Conservation (phyloP, 208 protist genomes). For the Leishmania martiniquensis region DNA sequence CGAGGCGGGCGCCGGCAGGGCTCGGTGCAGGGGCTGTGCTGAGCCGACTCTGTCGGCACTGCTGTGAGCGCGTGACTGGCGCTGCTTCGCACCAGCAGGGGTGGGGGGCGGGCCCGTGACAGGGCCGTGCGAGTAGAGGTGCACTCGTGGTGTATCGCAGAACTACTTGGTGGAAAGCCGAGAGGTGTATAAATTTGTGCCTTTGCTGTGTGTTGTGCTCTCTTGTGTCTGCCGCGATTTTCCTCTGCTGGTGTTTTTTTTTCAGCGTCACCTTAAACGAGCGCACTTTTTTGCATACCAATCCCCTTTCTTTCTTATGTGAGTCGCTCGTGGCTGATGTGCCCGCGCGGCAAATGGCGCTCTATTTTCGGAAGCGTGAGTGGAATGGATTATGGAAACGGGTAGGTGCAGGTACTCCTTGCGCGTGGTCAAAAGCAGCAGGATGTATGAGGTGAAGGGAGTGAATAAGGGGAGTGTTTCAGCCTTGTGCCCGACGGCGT, state of each 20-base stretch:
- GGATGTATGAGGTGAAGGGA: neutral
- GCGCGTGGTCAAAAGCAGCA: neutral
- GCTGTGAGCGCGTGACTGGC: neutral
- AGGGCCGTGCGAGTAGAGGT: neutral
- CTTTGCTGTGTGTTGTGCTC: neutral
- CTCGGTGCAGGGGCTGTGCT: neutral
- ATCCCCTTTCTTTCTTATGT: neutral
- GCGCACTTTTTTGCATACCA: neutral
- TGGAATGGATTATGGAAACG: no score
- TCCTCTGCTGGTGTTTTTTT: neutral
- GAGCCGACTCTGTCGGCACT: neutral
- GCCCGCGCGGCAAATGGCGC: no score
- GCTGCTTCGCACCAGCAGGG: neutral
- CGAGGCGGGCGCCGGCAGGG: neutral
- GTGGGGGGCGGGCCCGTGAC: neutral
- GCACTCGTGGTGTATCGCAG: neutral
- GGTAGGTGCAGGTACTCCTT: no score
- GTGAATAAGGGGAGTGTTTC: neutral
- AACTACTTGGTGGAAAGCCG: no score
- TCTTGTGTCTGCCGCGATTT: neutral
- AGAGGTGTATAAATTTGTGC: no score
- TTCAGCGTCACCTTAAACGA: neutral
- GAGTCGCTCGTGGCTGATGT: no score
- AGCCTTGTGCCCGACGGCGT: neutral
- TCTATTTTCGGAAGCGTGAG: no score